Percentiles rank a stretch among this genome's conserved stretches.
Conservation (phyloP, 805 yeast genomes). For the Schwanniomyces vanrijiae region DNA sequence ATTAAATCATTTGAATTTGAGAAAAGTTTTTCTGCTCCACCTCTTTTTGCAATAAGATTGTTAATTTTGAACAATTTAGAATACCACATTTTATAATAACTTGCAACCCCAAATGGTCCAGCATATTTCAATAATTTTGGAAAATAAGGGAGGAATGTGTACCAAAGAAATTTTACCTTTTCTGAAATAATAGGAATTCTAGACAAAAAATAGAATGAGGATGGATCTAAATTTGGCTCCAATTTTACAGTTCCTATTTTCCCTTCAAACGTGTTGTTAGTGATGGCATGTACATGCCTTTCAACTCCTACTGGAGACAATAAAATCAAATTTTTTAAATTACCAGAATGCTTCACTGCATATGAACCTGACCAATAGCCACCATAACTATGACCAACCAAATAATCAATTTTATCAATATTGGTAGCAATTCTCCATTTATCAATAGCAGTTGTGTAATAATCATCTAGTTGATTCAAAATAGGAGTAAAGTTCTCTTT, state of each 20-base stretch:
- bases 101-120: conserved; percentile 42
- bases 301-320: conserved; percentile 83
- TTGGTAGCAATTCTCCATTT: conserved; percentile 56
- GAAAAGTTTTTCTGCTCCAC: conserved; percentile 27
- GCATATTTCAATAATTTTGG: conserved; percentile 48
- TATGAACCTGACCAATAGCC: conserved; percentile 71
- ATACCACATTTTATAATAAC: conserved; percentile 42
- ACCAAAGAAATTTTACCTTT: conserved; percentile 31
- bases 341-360: conserved; percentile 55
- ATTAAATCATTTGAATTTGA: conserved; percentile 26
- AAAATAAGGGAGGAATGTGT: conserved; percentile 42
- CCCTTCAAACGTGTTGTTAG: conserved; percentile 30
- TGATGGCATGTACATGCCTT: conserved; percentile 60
- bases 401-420: conserved; percentile 53
- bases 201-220: conserved; percentile 45
- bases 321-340: conserved; percentile 54
- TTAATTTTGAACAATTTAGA: conserved; percentile 39
- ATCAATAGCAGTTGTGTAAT: conserved; percentile 61
- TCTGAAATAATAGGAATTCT: conserved; percentile 43
- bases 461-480: conserved; percentile 48
- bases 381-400: conserved; percentile 80
- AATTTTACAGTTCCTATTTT: conserved; percentile 8
- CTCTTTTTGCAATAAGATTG: conserved; percentile 28
- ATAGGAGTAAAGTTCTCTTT: conserved; percentile 36
- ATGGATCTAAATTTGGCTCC: conserved; percentile 44